Evolutionary conservation across 1,284 basidiomycete genomes (phyloP), one percentile per base, ranked within the genome.

Genomic region (Taiwanofungus camphoratus): DNA sequence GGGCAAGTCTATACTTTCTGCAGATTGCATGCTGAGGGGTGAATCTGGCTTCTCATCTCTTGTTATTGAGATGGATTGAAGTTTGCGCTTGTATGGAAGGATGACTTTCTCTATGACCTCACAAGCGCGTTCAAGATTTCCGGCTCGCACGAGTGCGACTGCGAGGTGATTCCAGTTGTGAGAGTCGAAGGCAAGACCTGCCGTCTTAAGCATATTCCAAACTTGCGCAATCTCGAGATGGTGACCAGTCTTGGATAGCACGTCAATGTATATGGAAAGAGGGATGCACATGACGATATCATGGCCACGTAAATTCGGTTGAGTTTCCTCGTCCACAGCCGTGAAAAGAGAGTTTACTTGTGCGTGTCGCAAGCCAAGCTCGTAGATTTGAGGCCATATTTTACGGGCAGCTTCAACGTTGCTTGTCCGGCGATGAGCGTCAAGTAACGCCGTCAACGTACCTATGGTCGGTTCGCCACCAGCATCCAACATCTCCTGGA

Each of bases 111-210:
- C 90, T 21, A 92, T 65, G 19, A 96, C 72, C 54, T 85, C 80
- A 61, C 95, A 90, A 3, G 91, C 92, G 36, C 85, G 84, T 50
- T 84, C 79, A 5, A 82, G 62, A 55, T 95, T 79, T 15, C 87
- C 92, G 0, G 85, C 87, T 24, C 85, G 78, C 22, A 92, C 71
- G 24, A 95, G 74, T 11, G 85, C 87, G 3, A 83, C 69, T 19
- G 74, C 76, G 19, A 95, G 72, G 56, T 91, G 82, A 59, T 97
- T 98, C 87, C 92, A 99, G 64, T 97, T 98, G 54, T 87, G 82
- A 9, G 88, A 76, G 59, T 97, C 92, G 58, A 94, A 92, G 3
- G 73, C 73, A 53, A 95, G 88, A 1, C 91, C 90, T n/a, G 72
- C 63, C 5, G 65, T 52, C 49, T 78, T 74, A 36, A 90, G 75